phyloP scores from a whole-genome alignment of 164 flowering plant species.

The Piper betle region DNA sequence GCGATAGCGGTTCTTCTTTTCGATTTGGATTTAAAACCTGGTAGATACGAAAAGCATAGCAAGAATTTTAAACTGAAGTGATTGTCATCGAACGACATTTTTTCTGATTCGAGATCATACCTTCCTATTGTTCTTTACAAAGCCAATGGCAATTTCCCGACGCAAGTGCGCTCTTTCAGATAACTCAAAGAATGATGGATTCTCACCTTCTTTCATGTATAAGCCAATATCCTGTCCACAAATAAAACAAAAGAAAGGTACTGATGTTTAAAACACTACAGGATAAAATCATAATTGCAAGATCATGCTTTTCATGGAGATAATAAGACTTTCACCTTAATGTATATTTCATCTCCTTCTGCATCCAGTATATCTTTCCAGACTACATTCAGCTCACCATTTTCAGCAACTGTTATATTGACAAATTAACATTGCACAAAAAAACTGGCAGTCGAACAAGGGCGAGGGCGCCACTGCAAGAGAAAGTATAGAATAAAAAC shows the following conservation, averaged over 20 bases:
- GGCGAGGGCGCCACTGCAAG: background rate
- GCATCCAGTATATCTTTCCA: constrained; percentile 95
- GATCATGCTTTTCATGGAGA: background rate
- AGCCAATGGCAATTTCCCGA: constrained; percentile 91
- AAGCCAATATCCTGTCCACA: constrained; percentile 51
- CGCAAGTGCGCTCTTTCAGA: constrained; percentile 72
- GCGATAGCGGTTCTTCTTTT: constrained; percentile 62
- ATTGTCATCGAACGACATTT: background rate
- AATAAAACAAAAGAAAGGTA: background rate
- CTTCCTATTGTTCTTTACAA: constrained; percentile 67
- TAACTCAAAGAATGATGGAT: constrained; percentile 73
- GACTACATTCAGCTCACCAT: constrained; percentile 70
- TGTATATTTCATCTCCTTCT: constrained; percentile 95
- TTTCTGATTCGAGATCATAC: constrained; percentile 17
- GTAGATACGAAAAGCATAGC: constrained; percentile 3
- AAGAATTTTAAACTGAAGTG: background rate
- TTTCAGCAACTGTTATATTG: constrained; percentile 54
- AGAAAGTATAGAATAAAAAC: background rate
- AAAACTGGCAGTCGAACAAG: background rate
- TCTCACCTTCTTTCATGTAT: constrained; percentile 80
- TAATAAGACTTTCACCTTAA: constrained; percentile 42
- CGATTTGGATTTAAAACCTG: constrained; percentile 87
- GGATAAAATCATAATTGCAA: background rate
- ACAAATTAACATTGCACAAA: background rate
- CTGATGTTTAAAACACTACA: background rate